A percentile compares a stretch with the other conserved stretches of the same genome.
phyloP scores from a whole-genome alignment of 2,329 filamentous ascomycete species.

The Scytalidium sp. region DNA sequence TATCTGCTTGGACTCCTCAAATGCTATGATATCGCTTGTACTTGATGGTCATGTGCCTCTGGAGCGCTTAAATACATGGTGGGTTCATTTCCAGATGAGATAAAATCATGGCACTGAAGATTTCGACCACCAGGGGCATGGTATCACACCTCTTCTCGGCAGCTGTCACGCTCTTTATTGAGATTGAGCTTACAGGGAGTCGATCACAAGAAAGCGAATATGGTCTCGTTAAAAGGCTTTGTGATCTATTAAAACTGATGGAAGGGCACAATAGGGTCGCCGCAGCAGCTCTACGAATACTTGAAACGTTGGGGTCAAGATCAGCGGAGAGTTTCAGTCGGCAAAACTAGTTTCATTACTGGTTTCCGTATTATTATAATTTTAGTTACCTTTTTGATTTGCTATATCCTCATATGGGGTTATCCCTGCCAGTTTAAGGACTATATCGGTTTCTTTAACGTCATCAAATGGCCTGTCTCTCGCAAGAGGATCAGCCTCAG shows the following conservation, averaged over 20 bases:
- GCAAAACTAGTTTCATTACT: too few species aligned
- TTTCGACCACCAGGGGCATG: neutral
- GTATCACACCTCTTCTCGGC: conserved; percentile 3
- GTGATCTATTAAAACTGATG: conserved; percentile 1
- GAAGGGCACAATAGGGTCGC: conserved; percentile 2
- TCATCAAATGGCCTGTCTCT: conserved; percentile 3
- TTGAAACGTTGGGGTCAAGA: conserved; percentile 3
- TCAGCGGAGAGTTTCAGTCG: too few species aligned
- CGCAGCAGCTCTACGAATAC: neutral
- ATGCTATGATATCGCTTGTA: neutral
- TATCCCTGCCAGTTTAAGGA: too few species aligned
- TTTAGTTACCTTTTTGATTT: too few species aligned
- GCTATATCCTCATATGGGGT: too few species aligned
- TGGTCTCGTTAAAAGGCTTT: conserved; percentile 1
- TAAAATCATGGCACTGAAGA: neutral
- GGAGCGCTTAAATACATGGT: conserved; percentile 1
- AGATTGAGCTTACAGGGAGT: conserved; percentile 1
- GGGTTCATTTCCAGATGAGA: neutral
- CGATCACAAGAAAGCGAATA: conserved; percentile 1
- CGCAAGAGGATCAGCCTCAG: too few species aligned
- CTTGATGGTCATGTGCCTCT: neutral
- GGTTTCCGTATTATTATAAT: too few species aligned
- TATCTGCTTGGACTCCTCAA: conserved; percentile 1
- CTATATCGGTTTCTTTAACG: neutral
- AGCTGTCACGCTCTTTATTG: conserved; percentile 3